These are phyloP conservation scores for Parathielavia appendiculata DNA, from an alignment of 495 filamentous ascomycete species.

Conservation along the genomic window DNA sequence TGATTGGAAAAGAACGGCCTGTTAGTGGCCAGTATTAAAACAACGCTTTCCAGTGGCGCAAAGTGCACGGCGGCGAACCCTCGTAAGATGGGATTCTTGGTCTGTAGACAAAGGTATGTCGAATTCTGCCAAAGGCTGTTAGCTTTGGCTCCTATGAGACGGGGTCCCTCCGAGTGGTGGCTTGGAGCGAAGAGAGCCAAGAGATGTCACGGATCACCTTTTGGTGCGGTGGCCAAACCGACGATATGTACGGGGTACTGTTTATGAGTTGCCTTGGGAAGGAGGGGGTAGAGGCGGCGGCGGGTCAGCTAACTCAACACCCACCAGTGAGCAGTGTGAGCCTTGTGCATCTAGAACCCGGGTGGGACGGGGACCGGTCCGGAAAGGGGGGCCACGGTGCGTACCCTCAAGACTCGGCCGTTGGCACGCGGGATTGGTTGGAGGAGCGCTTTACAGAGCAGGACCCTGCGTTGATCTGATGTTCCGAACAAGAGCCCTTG, in stretches of 20 bases:
- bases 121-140: too few relatives aligned
- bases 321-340: not conserved
- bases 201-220: constrained; percentile 17
- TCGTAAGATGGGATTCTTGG: too few relatives aligned
- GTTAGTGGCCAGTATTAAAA: too few relatives aligned
- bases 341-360: constrained; percentile 3
- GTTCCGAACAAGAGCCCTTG: not conserved
- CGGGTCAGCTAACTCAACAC: not conserved
- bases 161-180: not conserved
- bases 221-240: constrained; percentile 13
- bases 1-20: too few relatives aligned
- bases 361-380: constrained; percentile 6
- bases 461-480: not conserved
- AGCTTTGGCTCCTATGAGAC: not conserved
- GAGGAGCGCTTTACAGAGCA: not conserved
- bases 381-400: not conserved
- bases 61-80: too few relatives aligned
- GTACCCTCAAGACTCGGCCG: not conserved
- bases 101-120: too few relatives aligned
- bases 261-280: not conserved
- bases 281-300: not conserved
- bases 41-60: too few relatives aligned
- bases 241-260: not conserved
- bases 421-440: not conserved
- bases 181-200: not conserved